These are phyloP conservation scores for Gryganskiella cystojenkinii DNA, from an alignment of 192 early-diverging fungal species.

Conservation along the genomic window DNA sequence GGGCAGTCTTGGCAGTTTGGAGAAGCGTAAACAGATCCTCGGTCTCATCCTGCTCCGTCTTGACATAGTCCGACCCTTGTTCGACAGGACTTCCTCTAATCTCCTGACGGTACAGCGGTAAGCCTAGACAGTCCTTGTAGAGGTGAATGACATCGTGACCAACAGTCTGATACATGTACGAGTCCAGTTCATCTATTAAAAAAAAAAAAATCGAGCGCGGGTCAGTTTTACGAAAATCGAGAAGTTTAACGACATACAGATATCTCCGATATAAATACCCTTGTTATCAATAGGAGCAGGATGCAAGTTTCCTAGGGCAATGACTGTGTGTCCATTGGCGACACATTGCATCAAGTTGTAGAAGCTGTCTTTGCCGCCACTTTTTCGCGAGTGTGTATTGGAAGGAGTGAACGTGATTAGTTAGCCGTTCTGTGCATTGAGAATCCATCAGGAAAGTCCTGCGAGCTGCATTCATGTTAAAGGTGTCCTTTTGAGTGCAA, in stretches of 20 bases:
- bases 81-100: slow-evolving; percentile 78
- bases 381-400: slow-evolving; percentile 33
- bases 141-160: slow-evolving; percentile 90
- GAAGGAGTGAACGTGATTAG: neutral
- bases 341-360: slow-evolving; percentile 97
- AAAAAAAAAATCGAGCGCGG: neutral
- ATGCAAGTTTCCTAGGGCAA: slow-evolving; percentile 92
- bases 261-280: slow-evolving; percentile 65
- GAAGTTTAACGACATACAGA: neutral
- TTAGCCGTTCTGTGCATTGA: too few relatives aligned
- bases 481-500: too few relatives aligned
- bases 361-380: slow-evolving; percentile 97
- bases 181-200: slow-evolving; percentile 88
- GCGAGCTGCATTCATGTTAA: too few relatives aligned
- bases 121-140: slow-evolving; percentile 84
- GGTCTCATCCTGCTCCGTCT: slow-evolving; percentile 86
- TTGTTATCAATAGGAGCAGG: slow-evolving; percentile 71
- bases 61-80: slow-evolving; percentile 73
- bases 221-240: neutral
- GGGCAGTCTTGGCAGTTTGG: slow-evolving; percentile 67
- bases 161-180: slow-evolving; percentile 97
- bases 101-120: slow-evolving; percentile 85
- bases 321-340: slow-evolving; percentile 91
- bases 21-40: slow-evolving; percentile 91
- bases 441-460: too few relatives aligned